These are phyloP conservation scores for Isoetes taiwanensis DNA, from an alignment of 75 land plant species.

Conservation along the genomic window DNA sequence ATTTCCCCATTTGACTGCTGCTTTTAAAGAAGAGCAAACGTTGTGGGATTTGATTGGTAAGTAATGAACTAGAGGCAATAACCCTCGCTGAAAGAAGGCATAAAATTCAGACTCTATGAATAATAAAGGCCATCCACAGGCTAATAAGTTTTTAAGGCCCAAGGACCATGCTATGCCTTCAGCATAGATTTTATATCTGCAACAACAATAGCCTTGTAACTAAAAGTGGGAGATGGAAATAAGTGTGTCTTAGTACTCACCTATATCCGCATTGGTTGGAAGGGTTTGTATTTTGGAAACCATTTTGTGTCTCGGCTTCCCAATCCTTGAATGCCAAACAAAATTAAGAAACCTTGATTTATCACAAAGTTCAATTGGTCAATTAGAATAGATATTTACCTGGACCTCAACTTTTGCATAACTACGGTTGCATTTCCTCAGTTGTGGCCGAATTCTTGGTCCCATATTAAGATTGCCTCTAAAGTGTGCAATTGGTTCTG, in stretches of 20 bases:
- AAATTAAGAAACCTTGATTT: no score
- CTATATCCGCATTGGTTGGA: no score
- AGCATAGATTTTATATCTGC: constrained; percentile 60
- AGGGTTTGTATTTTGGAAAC: no score
- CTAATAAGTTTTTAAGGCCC: constrained; percentile 57
- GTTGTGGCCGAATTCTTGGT: constrained; percentile 22
- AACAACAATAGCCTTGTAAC: no score
- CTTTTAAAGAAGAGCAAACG: constrained; percentile 43
- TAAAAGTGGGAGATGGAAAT: no score
- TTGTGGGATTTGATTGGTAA: constrained; percentile 38
- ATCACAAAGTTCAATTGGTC: no score
- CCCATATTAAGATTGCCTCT: constrained; percentile 48
- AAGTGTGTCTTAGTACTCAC: no score
- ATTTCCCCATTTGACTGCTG: constrained; percentile 65
- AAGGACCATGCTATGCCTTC: constrained; percentile 71
- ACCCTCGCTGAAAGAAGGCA: constrained; percentile 46
- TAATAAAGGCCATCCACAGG: constrained; percentile 46
- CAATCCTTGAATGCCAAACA: no score
- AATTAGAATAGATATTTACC: constrained; percentile 17
- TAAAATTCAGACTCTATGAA: constrained; percentile 25
- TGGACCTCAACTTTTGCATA: not conserved
- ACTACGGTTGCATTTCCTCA: constrained; percentile 39
- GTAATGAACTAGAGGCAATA: constrained; percentile 43
- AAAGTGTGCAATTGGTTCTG: constrained; percentile 64
- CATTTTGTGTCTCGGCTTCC: no score